phyloP scores from a whole-genome alignment of 257 asterid genomes.

The Nicotiana otophora region DNA sequence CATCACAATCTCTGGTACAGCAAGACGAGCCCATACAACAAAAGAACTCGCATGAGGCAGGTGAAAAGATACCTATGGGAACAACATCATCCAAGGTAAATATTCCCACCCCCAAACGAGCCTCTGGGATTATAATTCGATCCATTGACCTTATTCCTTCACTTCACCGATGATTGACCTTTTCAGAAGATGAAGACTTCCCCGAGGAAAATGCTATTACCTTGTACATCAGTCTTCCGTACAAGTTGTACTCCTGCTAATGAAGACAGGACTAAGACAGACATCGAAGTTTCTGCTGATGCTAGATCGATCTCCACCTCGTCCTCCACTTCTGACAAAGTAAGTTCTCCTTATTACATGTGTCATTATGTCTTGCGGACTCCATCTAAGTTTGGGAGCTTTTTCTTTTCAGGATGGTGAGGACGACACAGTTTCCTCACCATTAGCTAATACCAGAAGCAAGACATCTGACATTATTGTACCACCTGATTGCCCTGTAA shows the following conservation, averaged over 20 bases:
- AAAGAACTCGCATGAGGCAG: neutral
- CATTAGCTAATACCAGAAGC: neutral
- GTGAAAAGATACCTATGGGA: neutral
- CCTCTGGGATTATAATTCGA: too few relatives aligned
- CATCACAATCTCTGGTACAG: neutral
- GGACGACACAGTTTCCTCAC: neutral
- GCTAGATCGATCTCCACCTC: neutral
- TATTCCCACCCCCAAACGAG: neutral
- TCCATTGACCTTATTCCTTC: neutral
- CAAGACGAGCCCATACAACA: neutral
- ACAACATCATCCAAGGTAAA: neutral
- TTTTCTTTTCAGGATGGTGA: neutral
- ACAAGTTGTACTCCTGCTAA: too few relatives aligned
- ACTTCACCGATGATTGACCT: too few relatives aligned
- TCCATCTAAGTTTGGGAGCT: neutral
- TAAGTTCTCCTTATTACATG: neutral
- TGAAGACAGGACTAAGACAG: neutral
- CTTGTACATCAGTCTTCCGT: too few relatives aligned
- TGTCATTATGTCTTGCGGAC: neutral
- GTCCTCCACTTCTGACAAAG: constrained; percentile 1
- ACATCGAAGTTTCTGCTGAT: neutral
- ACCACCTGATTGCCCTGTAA: neutral
- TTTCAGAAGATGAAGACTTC: neutral
- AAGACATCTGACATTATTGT: neutral
- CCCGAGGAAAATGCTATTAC: too few relatives aligned